Evolutionary conservation across 1,284 basidiomycete genomes (phyloP).

Genomic region (Melanopsichium pennsylvanicum): DNA sequence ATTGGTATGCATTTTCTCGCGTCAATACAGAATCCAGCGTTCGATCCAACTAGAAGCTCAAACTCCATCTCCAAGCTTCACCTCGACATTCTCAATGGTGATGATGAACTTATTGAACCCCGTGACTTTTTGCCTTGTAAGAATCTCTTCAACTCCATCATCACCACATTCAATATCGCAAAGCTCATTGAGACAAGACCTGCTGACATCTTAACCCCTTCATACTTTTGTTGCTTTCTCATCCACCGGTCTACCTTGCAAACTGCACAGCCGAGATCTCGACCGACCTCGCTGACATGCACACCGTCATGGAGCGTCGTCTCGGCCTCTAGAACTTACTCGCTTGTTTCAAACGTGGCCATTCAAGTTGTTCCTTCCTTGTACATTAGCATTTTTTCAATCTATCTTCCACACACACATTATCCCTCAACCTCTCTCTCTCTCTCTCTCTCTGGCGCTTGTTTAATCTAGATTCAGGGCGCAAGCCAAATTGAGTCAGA

Average conservation of each 20-base stretch:
- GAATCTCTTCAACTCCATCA: conserved; percentile 12
- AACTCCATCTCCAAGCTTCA: conserved; percentile 56
- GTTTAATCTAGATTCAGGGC: too few species aligned
- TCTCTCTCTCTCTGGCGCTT: too few species aligned
- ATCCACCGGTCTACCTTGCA: too few species aligned
- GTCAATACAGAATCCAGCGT: conserved; percentile 21
- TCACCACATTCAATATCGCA: too few species aligned
- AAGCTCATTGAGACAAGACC: too few species aligned
- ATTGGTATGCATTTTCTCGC: too few species aligned
- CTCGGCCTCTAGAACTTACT: conserved; percentile 18
- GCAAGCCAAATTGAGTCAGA: too few species aligned
- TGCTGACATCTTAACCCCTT: not conserved
- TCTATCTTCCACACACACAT: not conserved
- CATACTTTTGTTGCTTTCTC: not conserved
- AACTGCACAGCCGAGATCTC: conserved; percentile 34
- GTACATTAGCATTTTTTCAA: conserved; percentile 25
- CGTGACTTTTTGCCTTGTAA: conserved; percentile 61
- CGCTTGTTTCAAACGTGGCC: not conserved
- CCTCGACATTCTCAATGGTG: conserved; percentile 62
- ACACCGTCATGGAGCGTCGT: conserved; percentile 43
- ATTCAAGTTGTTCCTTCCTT: not conserved
- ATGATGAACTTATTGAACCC: conserved; percentile 61
- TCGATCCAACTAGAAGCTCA: conserved; percentile 22
- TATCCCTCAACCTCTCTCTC: too few species aligned
- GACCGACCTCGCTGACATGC: conserved; percentile 23